A percentile compares a stretch with the other conserved stretches of the same genome.
These are phyloP conservation scores for Piromyces sp. DNA, from an alignment of 192 early-diverging fungal genomes.

Conservation along the genomic window DNA sequence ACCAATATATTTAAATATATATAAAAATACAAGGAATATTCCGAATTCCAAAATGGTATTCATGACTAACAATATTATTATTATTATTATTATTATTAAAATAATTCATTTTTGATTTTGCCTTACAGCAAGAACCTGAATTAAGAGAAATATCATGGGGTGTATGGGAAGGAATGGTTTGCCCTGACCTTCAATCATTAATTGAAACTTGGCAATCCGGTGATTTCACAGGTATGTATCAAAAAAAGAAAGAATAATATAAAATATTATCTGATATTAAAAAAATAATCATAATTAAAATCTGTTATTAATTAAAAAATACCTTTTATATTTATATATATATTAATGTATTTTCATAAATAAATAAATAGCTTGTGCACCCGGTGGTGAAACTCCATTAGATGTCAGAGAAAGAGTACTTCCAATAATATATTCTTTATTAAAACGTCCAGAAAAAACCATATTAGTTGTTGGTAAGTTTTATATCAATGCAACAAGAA, in stretches of 20 bases:
- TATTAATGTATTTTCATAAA: background rate
- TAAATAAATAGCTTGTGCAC: slow-evolving; percentile 2
- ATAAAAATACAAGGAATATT: too few species aligned
- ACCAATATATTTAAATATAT: too few species aligned
- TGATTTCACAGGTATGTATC: slow-evolving; percentile 13
- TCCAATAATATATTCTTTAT: slow-evolving; percentile 17
- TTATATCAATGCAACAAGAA: too few species aligned
- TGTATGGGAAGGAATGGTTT: slow-evolving; percentile 21
- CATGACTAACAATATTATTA: too few species aligned
- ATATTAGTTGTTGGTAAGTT: slow-evolving; percentile 14
- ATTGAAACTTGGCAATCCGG: slow-evolving; percentile 20
- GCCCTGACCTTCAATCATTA: slow-evolving; percentile 10
- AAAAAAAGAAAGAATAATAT: too few species aligned
- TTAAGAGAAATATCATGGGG: slow-evolving; percentile 34
- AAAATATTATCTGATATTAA: too few species aligned
- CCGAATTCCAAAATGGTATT: too few species aligned
- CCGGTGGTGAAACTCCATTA: slow-evolving; percentile 23
- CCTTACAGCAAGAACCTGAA: slow-evolving; percentile 9
- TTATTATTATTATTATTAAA: too few species aligned
- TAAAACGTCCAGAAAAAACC: slow-evolving; percentile 9
- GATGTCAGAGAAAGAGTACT: slow-evolving; percentile 20
- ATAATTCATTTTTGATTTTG: too few species aligned
- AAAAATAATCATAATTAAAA: too few species aligned
- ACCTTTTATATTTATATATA: background rate
- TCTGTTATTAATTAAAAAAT: background rate